phyloP scores from a whole-genome alignment of 2,329 filamentous ascomycete genomes.

The Alternaria tenuissima region DNA sequence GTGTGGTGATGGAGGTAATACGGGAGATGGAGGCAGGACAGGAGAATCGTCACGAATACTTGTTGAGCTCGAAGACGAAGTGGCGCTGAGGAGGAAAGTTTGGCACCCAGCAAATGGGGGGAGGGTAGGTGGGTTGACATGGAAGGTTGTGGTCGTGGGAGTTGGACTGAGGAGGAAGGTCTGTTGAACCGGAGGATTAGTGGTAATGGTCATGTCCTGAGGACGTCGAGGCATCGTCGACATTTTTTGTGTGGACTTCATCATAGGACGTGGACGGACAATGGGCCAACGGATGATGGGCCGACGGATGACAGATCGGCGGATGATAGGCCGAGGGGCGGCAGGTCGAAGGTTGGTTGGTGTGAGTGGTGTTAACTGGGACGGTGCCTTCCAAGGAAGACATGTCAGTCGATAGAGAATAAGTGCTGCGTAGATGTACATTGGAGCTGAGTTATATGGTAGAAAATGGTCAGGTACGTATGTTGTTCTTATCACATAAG shows the following conservation, averaged over 20 bases:
- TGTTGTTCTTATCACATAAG: neutral
- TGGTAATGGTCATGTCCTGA: neutral
- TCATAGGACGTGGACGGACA: neutral
- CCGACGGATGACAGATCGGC: neutral
- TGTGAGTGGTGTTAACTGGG: neutral
- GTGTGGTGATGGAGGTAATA: neutral
- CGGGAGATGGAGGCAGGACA: neutral
- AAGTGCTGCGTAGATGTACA: neutral
- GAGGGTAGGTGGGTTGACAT: neutral
- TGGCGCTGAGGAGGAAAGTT: constrained; percentile 12
- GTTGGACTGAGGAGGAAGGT: constrained; percentile 14
- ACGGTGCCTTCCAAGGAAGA: neutral
- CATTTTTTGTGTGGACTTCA: neutral
- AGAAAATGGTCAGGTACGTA: neutral
- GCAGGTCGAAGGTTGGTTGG: neutral
- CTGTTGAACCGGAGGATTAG: neutral
- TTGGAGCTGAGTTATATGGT: neutral
- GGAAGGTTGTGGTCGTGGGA: neutral
- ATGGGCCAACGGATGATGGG: neutral
- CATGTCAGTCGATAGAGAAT: neutral
- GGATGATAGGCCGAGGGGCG: neutral
- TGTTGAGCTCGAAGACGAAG: neutral
- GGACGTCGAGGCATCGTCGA: neutral
- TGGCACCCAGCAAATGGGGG: neutral
- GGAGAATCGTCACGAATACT: constrained; percentile 5